Conservation (phyloP, 257 asterid species). For the Anisodus tanguticus region DNA sequence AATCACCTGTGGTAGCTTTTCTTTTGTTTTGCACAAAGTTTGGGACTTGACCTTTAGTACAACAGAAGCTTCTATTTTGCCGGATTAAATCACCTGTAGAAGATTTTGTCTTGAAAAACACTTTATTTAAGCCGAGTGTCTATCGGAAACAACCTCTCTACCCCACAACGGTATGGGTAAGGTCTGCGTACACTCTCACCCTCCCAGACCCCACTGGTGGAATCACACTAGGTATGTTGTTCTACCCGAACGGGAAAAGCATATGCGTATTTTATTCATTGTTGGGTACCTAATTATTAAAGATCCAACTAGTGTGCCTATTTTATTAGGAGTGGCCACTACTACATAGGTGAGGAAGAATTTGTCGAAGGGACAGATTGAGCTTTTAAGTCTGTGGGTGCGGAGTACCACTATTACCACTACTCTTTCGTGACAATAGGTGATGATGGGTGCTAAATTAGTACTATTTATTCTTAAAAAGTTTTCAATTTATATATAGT, state of each 20-base stretch:
- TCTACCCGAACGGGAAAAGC: background rate
- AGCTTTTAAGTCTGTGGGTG: background rate
- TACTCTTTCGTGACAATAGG: background rate
- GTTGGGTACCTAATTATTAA: background rate
- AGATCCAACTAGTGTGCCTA: too few relatives aligned
- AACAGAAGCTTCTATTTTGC: background rate
- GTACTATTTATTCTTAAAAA: too few relatives aligned
- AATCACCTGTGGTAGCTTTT: background rate
- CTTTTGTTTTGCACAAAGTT: constrained; percentile 4
- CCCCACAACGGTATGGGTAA: too few relatives aligned
- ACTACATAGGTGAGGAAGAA: background rate
- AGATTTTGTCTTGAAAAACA: too few relatives aligned
- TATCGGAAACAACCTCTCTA: too few relatives aligned
- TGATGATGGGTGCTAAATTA: constrained; percentile 11
- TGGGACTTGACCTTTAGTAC: background rate
- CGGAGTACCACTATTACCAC: background rate
- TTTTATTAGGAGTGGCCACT: background rate
- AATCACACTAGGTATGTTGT: too few relatives aligned
- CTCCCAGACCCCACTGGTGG: too few relatives aligned
- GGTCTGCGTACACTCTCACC: too few relatives aligned
- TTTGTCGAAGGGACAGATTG: background rate
- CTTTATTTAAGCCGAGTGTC: too few relatives aligned
- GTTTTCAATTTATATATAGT: background rate
- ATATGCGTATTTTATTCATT: background rate
- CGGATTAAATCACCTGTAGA: too few relatives aligned